Conservation (phyloP, 2,329 filamentous ascomycete species). For the Byssochlamys sp. region DNA sequence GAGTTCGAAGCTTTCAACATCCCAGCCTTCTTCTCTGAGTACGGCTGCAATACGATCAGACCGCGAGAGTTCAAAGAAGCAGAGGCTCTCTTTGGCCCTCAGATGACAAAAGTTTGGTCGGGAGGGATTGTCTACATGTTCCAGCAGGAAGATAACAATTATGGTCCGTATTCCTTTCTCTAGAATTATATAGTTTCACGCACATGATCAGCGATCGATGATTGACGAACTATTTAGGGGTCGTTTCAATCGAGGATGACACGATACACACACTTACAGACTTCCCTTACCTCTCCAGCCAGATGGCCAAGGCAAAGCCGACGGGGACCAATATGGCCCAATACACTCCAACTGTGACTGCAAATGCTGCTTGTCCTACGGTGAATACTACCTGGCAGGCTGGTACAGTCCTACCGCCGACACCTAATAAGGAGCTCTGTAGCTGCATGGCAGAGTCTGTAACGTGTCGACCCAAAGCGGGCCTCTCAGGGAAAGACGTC, state of each 20-base stretch:
- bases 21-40: constrained; percentile 92
- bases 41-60: constrained; percentile 72
- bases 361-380: constrained; percentile 58
- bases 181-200: not conserved
- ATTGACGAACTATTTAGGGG: constrained; percentile 47
- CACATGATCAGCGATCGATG: not conserved
- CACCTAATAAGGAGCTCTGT: constrained; percentile 67
- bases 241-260: constrained; percentile 40
- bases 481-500: constrained; percentile 49
- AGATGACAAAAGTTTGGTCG: constrained; percentile 79
- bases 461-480: constrained; percentile 54
- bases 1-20: constrained; percentile 83
- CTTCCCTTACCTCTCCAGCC: constrained; percentile 60
- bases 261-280: constrained; percentile 59
- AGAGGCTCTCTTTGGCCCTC: constrained; percentile 60
- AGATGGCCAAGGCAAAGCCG: constrained; percentile 59
- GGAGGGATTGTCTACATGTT: constrained; percentile 98
- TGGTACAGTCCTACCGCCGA: constrained; percentile 61
- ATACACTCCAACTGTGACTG: constrained; percentile 64
- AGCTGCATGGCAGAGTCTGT: constrained; percentile 69
- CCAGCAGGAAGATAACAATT: constrained; percentile 74
- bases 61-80: constrained; percentile 77
- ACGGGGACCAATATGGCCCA: constrained; percentile 52
- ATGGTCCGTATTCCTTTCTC: constrained; percentile 9
- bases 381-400: constrained; percentile 58